Percentiles rank a stretch among this genome's conserved stretches.
These are phyloP conservation scores for Fraxinus platypoda DNA, from an alignment of 305 asterid genomes.

Conservation along the genomic window DNA sequence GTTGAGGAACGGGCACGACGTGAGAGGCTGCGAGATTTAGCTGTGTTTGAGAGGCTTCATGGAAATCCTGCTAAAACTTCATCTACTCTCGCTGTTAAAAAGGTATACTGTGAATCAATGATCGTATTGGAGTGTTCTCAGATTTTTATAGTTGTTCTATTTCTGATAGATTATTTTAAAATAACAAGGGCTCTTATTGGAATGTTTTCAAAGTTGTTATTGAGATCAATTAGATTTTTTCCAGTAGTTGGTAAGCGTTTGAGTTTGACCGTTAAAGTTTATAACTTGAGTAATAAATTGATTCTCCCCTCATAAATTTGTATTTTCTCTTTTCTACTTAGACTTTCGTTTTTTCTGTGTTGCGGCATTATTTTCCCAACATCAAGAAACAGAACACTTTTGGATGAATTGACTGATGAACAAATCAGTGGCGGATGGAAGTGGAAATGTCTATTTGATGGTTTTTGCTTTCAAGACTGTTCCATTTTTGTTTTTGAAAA, in stretches of 20 bases:
- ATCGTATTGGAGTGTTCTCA: not conserved
- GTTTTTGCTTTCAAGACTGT: not conserved
- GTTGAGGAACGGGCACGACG: slow-evolving; percentile 83
- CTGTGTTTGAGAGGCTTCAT: slow-evolving; percentile 85
- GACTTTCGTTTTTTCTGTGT: not conserved
- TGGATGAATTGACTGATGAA: not conserved
- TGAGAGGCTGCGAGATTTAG: slow-evolving; percentile 86
- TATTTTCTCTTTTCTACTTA: not conserved
- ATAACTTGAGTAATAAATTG: not conserved
- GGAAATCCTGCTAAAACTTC: slow-evolving; percentile 79
- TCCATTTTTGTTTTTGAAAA: not conserved
- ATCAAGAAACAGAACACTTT: not conserved
- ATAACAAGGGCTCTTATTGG: not conserved
- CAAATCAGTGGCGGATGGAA: not conserved
- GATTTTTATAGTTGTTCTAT: not conserved
- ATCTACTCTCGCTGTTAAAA: slow-evolving; percentile 77
- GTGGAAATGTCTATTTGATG: not conserved
- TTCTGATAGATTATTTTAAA: not conserved
- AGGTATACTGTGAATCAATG: slow-evolving; percentile 40
- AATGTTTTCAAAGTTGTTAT: not conserved
- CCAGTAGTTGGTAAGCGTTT: not conserved
- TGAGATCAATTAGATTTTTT: not conserved
- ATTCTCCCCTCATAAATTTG: not conserved
- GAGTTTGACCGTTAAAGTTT: not conserved
- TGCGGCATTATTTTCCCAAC: not conserved